These are phyloP conservation scores for Mixia osmundae DNA, from an alignment of 1,284 basidiomycete genomes.

Conservation along the genomic window DNA sequence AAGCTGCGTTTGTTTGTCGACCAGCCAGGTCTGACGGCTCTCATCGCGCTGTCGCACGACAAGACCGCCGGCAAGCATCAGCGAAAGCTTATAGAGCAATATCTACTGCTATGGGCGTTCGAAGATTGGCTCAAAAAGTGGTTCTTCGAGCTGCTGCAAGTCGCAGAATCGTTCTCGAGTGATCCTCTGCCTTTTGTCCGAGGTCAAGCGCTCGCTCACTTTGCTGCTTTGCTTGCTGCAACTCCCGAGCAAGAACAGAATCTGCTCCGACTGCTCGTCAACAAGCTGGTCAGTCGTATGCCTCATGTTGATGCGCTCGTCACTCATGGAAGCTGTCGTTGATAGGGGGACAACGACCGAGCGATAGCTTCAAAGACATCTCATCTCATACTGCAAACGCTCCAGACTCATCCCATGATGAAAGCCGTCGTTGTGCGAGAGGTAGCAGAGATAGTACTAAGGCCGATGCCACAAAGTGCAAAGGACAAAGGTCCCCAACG, in stretches of 20 bases:
- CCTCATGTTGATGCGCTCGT: not conserved
- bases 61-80: conserved; percentile 9
- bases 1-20: conserved; percentile 83
- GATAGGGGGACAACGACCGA: conserved; percentile 67
- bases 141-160: conserved; percentile 77
- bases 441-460: conserved; percentile 53
- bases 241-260: conserved; percentile 98
- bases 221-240: conserved; percentile 50
- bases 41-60: conserved; percentile 27
- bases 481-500: conserved; percentile 7
- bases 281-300: conserved; percentile 49
- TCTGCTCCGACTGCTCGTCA: conserved; percentile 67
- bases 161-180: conserved; percentile 47
- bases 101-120: conserved; percentile 59
- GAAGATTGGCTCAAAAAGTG: conserved; percentile 96
- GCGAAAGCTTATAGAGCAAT: conserved; percentile 5
- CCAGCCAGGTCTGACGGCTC: conserved; percentile 39
- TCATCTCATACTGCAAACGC: conserved; percentile 63
- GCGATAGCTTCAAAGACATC: conserved; percentile 73
- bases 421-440: conserved; percentile 75
- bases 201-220: conserved; percentile 43
- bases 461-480: conserved; percentile 25
- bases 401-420: conserved; percentile 84
- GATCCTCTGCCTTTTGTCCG: conserved; percentile 76
- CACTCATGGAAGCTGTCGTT: not conserved